These are phyloP conservation scores for Solanum habrochaites DNA, from an alignment of 257 asterid species.

Conservation along the genomic window DNA sequence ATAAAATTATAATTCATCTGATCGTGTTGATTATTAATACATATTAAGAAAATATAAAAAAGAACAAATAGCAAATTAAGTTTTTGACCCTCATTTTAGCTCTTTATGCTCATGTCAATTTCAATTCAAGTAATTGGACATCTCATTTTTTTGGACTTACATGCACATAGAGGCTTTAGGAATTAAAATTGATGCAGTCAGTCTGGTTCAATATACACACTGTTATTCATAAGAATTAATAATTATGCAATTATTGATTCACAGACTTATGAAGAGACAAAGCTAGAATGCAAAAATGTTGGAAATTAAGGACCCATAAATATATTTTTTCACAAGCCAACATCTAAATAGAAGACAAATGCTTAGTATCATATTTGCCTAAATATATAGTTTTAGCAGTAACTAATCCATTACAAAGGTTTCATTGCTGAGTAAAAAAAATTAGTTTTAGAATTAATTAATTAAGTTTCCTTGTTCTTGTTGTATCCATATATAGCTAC, in stretches of 20 bases:
- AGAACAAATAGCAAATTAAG: background rate
- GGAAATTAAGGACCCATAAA: background rate
- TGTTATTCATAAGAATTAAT: constrained; percentile 6
- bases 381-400: background rate
- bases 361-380: background rate
- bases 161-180: background rate
- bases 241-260: constrained; percentile 7
- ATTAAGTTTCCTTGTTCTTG: background rate
- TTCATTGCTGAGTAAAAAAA: background rate
- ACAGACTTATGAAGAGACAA: constrained; percentile 13
- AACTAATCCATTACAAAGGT: constrained; percentile 1
- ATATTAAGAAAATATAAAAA: background rate
- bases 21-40: background rate
- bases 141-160: background rate
- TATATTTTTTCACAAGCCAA: constrained; percentile 1
- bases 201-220: background rate
- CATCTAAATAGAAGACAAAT: constrained; percentile 7
- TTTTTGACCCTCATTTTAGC: background rate
- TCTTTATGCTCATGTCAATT: background rate
- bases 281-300: background rate
- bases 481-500: constrained; percentile 1
- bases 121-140: background rate
- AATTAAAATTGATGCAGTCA: background rate
- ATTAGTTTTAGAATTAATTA: background rate
- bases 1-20: background rate